Conservation (phyloP, 495 filamentous ascomycete genomes). For the Aspergillus biplanus region DNA sequence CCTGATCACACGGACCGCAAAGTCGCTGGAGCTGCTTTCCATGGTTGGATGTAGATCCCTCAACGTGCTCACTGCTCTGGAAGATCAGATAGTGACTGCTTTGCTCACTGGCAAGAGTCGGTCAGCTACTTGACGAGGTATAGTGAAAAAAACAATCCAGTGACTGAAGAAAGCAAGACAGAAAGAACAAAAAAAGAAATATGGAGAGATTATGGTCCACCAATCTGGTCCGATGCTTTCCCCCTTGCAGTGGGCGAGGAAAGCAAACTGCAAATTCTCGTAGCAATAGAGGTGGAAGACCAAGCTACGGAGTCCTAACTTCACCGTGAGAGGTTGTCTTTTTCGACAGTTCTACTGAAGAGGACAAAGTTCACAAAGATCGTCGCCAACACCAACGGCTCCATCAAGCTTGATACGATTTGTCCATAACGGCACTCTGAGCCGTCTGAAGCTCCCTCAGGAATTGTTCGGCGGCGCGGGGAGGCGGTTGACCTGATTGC, state of each 20-base stretch:
- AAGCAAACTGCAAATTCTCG: no score
- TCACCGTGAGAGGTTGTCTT: no score
- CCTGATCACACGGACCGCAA: constrained; percentile 20
- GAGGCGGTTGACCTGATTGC: constrained; percentile 25
- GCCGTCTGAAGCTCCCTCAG: not conserved
- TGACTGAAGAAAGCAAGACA: not conserved
- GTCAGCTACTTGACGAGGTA: not conserved
- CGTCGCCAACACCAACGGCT: constrained; percentile 17
- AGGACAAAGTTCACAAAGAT: not conserved
- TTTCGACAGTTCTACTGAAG: not conserved
- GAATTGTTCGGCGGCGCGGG: constrained; percentile 29
- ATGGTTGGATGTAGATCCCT: constrained; percentile 17
- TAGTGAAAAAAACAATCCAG: no score
- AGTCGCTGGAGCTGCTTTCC: constrained; percentile 4
- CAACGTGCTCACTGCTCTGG: constrained; percentile 1
- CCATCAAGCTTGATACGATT: constrained; percentile 24
- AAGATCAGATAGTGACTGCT: constrained; percentile 6
- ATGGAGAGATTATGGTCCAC: not conserved
- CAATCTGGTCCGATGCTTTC: no score
- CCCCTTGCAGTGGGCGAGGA: no score
- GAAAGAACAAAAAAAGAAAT: not conserved
- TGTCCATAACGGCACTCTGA: constrained; percentile 11
- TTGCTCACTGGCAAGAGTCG: constrained; percentile 1
- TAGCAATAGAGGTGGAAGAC: no score
- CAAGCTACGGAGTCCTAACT: no score